Evolutionary conservation across 768 basidiomycete species (phyloP).

Genomic region (Dacryopinax spathularia): DNA sequence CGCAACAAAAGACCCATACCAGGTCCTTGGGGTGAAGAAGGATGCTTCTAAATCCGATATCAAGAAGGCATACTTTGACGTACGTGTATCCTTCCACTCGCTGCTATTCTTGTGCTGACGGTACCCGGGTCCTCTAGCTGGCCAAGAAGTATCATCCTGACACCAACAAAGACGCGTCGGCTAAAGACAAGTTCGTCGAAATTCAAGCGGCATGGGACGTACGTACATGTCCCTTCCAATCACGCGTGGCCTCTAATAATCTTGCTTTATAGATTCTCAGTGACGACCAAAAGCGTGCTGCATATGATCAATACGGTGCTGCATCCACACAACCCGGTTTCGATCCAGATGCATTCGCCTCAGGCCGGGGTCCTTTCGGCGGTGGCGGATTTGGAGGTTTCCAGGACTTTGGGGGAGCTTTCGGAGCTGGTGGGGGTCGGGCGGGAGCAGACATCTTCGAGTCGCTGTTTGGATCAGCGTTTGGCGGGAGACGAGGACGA

Average conservation of each 20-base stretch:
- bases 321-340: slow-evolving; percentile 90
- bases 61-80: slow-evolving; percentile 94
- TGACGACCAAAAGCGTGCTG: slow-evolving; percentile 82
- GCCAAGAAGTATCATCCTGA: slow-evolving; percentile 98
- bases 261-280: slow-evolving; percentile 78
- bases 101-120: slow-evolving; percentile 5
- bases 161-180: slow-evolving; percentile 81
- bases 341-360: slow-evolving; percentile 68
- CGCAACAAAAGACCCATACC: slow-evolving; percentile 71
- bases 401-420: slow-evolving; percentile 50
- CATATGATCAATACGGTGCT: slow-evolving; percentile 83
- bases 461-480: slow-evolving; percentile 59
- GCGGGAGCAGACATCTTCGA: slow-evolving; percentile 63
- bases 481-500: slow-evolving; percentile 32
- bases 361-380: slow-evolving; percentile 34
- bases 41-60: slow-evolving; percentile 79
- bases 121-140: slow-evolving; percentile 39
- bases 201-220: slow-evolving; percentile 98
- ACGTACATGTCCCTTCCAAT: slow-evolving; percentile 18
- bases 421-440: slow-evolving; percentile 34
- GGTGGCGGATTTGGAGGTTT: slow-evolving; percentile 62
- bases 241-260: too few relatives aligned
- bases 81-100: slow-evolving; percentile 29
- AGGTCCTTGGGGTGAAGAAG: slow-evolving; percentile 73
- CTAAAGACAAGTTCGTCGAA: slow-evolving; percentile 87